phyloP scores from a whole-genome alignment of 345 rosid genomes.

The Populus deltoides region DNA sequence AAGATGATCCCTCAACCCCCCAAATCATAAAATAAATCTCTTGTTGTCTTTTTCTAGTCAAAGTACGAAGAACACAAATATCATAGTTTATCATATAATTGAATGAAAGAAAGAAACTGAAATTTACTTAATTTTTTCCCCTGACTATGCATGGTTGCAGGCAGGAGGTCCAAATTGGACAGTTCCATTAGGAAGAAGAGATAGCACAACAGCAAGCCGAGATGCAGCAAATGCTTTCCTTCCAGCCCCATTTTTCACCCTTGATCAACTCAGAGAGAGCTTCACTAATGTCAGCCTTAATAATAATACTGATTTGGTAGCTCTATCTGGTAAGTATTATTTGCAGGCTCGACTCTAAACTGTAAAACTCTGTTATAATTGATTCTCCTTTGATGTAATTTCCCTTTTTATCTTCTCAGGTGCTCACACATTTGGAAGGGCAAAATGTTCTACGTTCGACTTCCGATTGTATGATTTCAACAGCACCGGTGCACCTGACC shows the following conservation, averaged over 20 bases:
- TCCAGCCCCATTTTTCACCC: slow-evolving; percentile 7
- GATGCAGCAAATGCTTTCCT: slow-evolving; percentile 14
- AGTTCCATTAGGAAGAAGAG: slow-evolving; percentile 34
- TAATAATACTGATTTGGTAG: slow-evolving; percentile 22
- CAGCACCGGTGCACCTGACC: slow-evolving; percentile 42
- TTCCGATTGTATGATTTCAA: slow-evolving; percentile 48
- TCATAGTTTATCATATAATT: too few relatives aligned
- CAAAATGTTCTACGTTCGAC: slow-evolving; percentile 29
- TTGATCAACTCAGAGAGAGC: slow-evolving; percentile 2
- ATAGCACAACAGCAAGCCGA: slow-evolving; percentile 27
- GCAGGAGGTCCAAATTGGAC: slow-evolving; percentile 37
- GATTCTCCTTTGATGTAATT: not conserved
- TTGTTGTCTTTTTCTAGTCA: not conserved
- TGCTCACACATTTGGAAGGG: slow-evolving; percentile 69
- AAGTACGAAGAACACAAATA: not conserved
- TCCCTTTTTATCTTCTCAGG: slow-evolving; percentile 23
- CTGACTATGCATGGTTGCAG: slow-evolving; percentile 7
- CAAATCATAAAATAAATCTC: too few relatives aligned
- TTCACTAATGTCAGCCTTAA: slow-evolving; percentile 25
- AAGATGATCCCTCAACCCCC: too few relatives aligned
- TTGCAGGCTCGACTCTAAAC: not conserved
- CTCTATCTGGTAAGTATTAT: slow-evolving; percentile 17
- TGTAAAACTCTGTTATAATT: not conserved
- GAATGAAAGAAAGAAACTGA: too few relatives aligned
- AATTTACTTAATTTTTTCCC: too few relatives aligned